These are phyloP conservation scores for Mucor saturninus DNA, from an alignment of 371 early-diverging fungal genomes.

Conservation along the genomic window DNA sequence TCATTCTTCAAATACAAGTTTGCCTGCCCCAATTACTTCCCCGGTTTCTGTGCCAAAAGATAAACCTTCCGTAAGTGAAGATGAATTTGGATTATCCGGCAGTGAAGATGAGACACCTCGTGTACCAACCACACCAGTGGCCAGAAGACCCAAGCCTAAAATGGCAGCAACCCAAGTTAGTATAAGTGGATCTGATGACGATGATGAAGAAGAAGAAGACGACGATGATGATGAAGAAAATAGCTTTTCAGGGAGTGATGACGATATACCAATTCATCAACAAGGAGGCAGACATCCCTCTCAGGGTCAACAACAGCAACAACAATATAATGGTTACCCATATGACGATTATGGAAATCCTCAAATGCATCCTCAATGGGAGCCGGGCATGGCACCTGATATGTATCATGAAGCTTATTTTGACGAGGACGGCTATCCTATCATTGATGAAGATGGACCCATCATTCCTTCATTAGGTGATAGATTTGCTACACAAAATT, in stretches of 20 bases:
- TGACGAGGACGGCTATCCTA: conserved; percentile 10
- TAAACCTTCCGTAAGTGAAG: not conserved
- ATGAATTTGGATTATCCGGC: conserved; percentile 13
- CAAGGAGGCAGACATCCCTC: not conserved
- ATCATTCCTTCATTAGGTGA: conserved; percentile 39
- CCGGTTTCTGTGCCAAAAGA: not conserved
- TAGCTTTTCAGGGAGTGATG: conserved; percentile 17
- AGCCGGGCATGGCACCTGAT: conserved; percentile 4
- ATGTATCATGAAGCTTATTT: conserved; percentile 24
- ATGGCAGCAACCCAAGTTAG: conserved; percentile 31
- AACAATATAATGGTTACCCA: conserved; percentile 1
- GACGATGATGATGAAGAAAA: conserved; percentile 15
- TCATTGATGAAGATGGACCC: conserved; percentile 42
- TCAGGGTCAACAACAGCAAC: conserved; percentile 13
- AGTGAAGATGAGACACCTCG: conserved; percentile 9
- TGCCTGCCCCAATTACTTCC: not conserved
- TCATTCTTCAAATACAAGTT: not conserved
- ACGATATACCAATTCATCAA: conserved; percentile 27
- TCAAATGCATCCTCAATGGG: conserved; percentile 15
- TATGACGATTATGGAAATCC: conserved; percentile 1
- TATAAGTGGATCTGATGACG: conserved; percentile 33
- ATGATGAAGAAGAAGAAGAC: conserved; percentile 22
- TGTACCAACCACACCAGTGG: not conserved
- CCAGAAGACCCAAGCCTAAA: conserved; percentile 23
- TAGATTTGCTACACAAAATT: conserved; percentile 43